Evolutionary conservation across 2,329 filamentous ascomycete species (phyloP).

Genomic region (Aspergillus aculeatus): DNA sequence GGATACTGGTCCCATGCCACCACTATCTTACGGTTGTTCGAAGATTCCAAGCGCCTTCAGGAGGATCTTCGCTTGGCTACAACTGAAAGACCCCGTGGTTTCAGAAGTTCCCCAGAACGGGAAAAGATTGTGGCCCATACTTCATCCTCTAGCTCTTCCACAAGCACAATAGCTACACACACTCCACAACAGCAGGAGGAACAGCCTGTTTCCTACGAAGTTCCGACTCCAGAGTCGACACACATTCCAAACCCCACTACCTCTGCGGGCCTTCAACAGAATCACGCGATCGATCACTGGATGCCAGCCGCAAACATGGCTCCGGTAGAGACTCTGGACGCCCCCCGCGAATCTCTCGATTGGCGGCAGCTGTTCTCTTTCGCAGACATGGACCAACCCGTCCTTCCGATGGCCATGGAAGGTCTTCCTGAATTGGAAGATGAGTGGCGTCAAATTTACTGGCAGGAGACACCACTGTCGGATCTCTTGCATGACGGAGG

Average conservation of each 20-base stretch:
- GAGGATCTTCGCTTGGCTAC: constrained; percentile 42
- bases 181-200: constrained; percentile 19
- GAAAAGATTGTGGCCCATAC: constrained; percentile 2
- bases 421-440: constrained; percentile 43
- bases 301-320: constrained; percentile 30
- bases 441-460: constrained; percentile 48
- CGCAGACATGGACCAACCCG: constrained; percentile 37
- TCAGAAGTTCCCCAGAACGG: constrained; percentile 15
- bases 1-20: constrained; percentile 46
- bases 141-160: constrained; percentile 16
- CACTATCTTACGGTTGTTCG: constrained; percentile 45
- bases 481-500: constrained; percentile 42
- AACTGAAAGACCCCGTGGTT: constrained; percentile 32
- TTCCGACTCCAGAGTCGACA: constrained; percentile 33
- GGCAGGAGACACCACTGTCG: constrained; percentile 44
- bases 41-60: constrained; percentile 44
- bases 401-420: constrained; percentile 38
- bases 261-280: constrained; percentile 26
- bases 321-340: constrained; percentile 33
- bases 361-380: constrained; percentile 46
- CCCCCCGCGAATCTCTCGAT: constrained; percentile 37
- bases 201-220: constrained; percentile 24
- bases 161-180: constrained; percentile 18
- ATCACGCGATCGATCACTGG: constrained; percentile 31
- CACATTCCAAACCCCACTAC: constrained; percentile 19